Conservation (phyloP, 306 rosid genomes). For the Vachellia collinsii region DNA sequence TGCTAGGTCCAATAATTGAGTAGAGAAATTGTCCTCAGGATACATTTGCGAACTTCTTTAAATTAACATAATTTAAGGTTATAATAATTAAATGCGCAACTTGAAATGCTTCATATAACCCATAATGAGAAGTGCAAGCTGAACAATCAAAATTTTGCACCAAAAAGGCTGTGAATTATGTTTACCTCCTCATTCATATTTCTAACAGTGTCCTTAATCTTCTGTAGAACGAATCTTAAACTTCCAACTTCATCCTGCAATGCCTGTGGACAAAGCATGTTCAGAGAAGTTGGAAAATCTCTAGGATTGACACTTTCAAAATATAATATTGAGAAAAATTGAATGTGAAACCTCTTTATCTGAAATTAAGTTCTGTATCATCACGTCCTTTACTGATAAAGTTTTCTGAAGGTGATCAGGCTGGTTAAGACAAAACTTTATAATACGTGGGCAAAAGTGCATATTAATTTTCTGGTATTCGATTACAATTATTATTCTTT, state of each 20-base stretch:
- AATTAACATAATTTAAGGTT: not conserved
- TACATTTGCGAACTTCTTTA: slow-evolving; percentile 3
- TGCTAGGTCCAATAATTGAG: slow-evolving; percentile 4
- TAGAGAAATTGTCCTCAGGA: slow-evolving; percentile 8
- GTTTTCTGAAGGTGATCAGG: slow-evolving; percentile 63
- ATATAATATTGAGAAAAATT: slow-evolving; percentile 17
- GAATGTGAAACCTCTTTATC: slow-evolving; percentile 63
- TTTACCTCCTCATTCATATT: slow-evolving; percentile 71
- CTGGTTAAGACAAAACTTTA: slow-evolving; percentile 51
- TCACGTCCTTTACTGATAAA: slow-evolving; percentile 53
- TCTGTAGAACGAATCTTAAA: slow-evolving; percentile 57
- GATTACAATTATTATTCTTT: slow-evolving; percentile 19
- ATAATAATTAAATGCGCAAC: not conserved
- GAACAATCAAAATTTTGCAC: slow-evolving; percentile 23
- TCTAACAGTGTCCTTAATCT: slow-evolving; percentile 55
- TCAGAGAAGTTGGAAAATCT: slow-evolving; percentile 37
- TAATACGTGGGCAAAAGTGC: slow-evolving; percentile 17
- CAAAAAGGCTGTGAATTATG: slow-evolving; percentile 4
- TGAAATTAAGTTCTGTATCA: slow-evolving; percentile 60
- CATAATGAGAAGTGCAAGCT: not conserved
- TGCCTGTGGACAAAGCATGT: slow-evolving; percentile 47
- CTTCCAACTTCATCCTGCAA: slow-evolving; percentile 63
- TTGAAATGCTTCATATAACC: slow-evolving; percentile 16
- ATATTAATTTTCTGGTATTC: slow-evolving; percentile 20
- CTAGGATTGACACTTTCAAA: slow-evolving; percentile 28